Base-by-base conservation (phyloP, 2,329 filamentous ascomycete species). In the Ilyonectria destructans region DNA sequence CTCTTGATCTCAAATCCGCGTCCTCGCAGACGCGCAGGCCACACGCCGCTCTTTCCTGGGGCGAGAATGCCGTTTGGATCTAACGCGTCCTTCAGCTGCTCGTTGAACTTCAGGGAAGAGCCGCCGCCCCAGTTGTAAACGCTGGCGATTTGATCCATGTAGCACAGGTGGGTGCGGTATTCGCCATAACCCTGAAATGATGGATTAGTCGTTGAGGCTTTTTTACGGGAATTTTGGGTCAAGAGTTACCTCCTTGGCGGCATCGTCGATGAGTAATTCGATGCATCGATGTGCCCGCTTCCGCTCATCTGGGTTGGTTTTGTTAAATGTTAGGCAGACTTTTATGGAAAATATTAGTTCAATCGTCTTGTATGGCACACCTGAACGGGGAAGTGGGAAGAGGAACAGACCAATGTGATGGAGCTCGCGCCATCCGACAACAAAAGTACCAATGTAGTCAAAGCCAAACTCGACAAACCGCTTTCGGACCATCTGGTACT, bases 11-110 rank as follows among this genome's bases (percentile, higher is more conserved):
- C 55, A 31, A 58, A 58, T 13, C 55, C 55, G 15, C 55, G 40
- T 23, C 55, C 55, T 26, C 55, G 55, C 21, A 33, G 31, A 4
- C 31, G 31, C 31, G 31, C 31, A 49, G 45, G 31, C 58, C 65
- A 68, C 15, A 68, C 33, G 33, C 65, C 65, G 31, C 31, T 60
- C 56, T 65, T 68, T 9, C 65, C 65, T 2, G 61, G 65, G 8
- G 65, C 60, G 17, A 68, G 17, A 43, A 68, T 57, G 26, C 65
- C 65, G 10, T 68, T 68, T n/a, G 65, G 65, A 21, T 68, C 65
- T 49, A 68, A 17, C 5, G 60, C 6, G 26, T 68, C 51, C 56
- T 68, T 68, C 33, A 68, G 29, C 40, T 49, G 49, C 56, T 64
- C 55, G 23, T 65, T 60, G 45, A 68, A 52, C 31, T 52, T 60